Conservation (phyloP, 257 asterid species). For the Rehmannia glutinosa region DNA sequence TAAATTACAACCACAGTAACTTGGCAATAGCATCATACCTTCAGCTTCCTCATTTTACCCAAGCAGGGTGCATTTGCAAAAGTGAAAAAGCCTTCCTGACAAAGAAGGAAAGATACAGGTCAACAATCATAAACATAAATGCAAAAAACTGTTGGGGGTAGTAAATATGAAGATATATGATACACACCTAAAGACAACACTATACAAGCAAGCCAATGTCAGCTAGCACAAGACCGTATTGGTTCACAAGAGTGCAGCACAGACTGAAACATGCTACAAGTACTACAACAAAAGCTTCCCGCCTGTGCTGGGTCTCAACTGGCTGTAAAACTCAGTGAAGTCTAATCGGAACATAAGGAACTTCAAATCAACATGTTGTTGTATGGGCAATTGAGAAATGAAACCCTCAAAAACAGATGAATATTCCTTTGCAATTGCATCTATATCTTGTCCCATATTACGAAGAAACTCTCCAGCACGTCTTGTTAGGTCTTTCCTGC, state of each 20-base stretch:
- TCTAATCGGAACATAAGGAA: conserved; percentile 91
- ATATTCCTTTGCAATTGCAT: conserved; percentile 74
- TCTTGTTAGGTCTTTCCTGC: conserved; percentile 79
- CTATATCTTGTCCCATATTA: conserved; percentile 75
- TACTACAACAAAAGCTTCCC: conserved; percentile 46
- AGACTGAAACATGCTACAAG: conserved; percentile 16
- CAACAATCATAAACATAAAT: conserved; percentile 9
- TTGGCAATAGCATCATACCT: conserved; percentile 31
- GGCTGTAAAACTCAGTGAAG: conserved; percentile 89
- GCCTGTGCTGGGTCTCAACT: conserved; percentile 39
- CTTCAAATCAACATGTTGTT: conserved; percentile 85
- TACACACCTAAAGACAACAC: conserved; percentile 28
- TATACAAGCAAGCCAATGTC: conserved; percentile 32
- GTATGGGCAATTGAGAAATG: conserved; percentile 82
- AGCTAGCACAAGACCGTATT: conserved; percentile 25
- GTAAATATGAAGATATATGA: conserved; percentile 1
- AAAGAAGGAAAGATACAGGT: conserved; percentile 19
- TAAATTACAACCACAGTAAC: conserved; percentile 12
- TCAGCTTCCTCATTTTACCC: conserved; percentile 32
- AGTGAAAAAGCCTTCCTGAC: conserved; percentile 32
- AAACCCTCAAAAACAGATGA: conserved; percentile 80
- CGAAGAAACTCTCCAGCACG: conserved; percentile 84
- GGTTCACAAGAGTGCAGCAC: conserved; percentile 23
- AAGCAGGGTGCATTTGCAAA: conserved; percentile 20
- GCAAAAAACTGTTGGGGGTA: not conserved